Conservation (phyloP, 495 filamentous ascomycete species). For the Talaromyces trachyspermus region DNA sequence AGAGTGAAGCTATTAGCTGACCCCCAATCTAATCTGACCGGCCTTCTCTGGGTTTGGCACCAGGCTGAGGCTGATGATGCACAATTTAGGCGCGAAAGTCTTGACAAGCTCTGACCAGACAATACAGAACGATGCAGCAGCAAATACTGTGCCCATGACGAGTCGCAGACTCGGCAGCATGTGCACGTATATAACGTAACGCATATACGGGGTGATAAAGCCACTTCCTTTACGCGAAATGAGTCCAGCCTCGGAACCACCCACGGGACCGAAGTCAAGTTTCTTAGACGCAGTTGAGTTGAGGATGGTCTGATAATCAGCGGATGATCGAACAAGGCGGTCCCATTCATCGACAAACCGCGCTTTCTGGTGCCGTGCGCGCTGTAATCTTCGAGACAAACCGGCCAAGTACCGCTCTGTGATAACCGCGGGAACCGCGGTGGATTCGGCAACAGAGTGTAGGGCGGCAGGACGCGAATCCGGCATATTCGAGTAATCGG, state of each 20-base stretch:
- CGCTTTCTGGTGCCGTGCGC: slow-evolving; percentile 73
- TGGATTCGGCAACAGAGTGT: slow-evolving; percentile 25
- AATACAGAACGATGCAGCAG: slow-evolving; percentile 70
- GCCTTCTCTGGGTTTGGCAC: slow-evolving; percentile 64
- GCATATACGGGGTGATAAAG: slow-evolving; percentile 76
- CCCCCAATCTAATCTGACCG: slow-evolving; percentile 76
- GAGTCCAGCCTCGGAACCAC: slow-evolving; percentile 42
- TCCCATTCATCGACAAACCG: slow-evolving; percentile 86
- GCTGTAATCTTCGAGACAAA: slow-evolving; percentile 68
- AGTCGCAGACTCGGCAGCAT: slow-evolving; percentile 58
- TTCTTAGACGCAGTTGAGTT: slow-evolving; percentile 76
- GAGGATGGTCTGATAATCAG: slow-evolving; percentile 70
- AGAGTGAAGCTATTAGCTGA: slow-evolving; percentile 73
- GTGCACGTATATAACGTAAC: slow-evolving; percentile 67
- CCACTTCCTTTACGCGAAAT: slow-evolving; percentile 44
- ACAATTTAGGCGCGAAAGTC: slow-evolving; percentile 62
- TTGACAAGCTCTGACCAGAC: slow-evolving; percentile 91
- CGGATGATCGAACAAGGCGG: slow-evolving; percentile 61
- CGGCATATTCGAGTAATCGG: slow-evolving; percentile 62
- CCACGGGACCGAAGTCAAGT: slow-evolving; percentile 58
- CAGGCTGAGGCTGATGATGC: slow-evolving; percentile 77
- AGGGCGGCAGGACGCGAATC: slow-evolving; percentile 50
- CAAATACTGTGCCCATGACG: slow-evolving; percentile 54
- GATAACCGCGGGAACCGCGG: slow-evolving; percentile 64
- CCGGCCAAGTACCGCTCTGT: slow-evolving; percentile 91